phyloP scores from a whole-genome alignment of 495 filamentous ascomycete genomes.

The Penicillium silybi region DNA sequence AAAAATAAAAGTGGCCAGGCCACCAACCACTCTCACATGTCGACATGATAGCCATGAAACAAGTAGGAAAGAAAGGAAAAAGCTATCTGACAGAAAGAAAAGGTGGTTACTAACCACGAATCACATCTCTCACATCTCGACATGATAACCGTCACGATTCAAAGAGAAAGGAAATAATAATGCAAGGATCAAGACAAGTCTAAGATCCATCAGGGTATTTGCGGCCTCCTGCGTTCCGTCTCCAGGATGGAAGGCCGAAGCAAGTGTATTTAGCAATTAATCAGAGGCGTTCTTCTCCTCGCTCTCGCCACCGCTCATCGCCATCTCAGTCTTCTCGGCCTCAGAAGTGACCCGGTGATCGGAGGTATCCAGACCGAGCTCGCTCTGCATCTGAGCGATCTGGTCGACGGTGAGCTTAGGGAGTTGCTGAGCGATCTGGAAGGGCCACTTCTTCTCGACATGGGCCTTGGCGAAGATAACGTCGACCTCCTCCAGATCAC shows the following conservation, averaged over 20 bases:
- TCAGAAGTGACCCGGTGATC: slow-evolving; percentile 14
- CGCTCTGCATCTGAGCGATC: slow-evolving; percentile 27
- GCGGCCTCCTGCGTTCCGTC: slow-evolving; percentile 15
- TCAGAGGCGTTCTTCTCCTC: slow-evolving; percentile 23
- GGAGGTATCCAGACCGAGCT: slow-evolving; percentile 25
- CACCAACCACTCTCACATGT: neutral
- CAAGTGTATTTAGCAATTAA: slow-evolving; percentile 8
- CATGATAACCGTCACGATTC: slow-evolving; percentile 1
- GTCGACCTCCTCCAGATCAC: slow-evolving; percentile 74
- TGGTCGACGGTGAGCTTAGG: slow-evolving; percentile 37
- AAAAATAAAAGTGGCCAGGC: neutral
- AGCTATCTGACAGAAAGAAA: slow-evolving; percentile 5
- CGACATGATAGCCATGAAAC: neutral
- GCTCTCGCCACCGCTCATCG: slow-evolving; percentile 25
- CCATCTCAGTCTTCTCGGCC: slow-evolving; percentile 30
- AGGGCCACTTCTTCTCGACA: slow-evolving; percentile 36
- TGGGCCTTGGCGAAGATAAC: slow-evolving; percentile 43
- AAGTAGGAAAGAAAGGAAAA: slow-evolving; percentile 6
- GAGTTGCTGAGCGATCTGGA: slow-evolving; percentile 28
- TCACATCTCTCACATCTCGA: slow-evolving; percentile 7
- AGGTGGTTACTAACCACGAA: slow-evolving; percentile 10
- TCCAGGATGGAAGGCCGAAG: slow-evolving; percentile 21
- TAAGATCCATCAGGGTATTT: slow-evolving; percentile 11
- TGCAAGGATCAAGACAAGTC: slow-evolving; percentile 17
- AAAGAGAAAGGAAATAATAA: slow-evolving; percentile 4